A percentile compares a stretch with the other conserved stretches of the same genome.
Evolutionary conservation across 805 yeast species (phyloP).

Genomic region (Ogataea ganodermae): DNA sequence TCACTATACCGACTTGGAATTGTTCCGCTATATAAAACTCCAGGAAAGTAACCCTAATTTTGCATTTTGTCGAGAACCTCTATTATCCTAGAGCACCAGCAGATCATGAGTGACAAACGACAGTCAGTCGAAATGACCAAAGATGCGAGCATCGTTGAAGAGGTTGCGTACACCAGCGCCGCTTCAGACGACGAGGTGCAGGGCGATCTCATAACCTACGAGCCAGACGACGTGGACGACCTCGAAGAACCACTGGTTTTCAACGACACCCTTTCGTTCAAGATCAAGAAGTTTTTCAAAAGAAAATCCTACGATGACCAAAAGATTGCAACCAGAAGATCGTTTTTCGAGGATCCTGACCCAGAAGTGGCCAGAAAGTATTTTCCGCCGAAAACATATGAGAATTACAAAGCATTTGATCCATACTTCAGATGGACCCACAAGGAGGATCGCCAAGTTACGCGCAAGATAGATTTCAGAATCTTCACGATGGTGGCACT

Average conservation of each 20-base stretch:
- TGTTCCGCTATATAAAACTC: no score
- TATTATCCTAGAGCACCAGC: no score
- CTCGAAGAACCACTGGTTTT: constrained; percentile 12
- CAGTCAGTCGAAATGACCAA: no score
- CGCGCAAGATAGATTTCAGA: constrained; percentile 17
- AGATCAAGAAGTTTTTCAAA: constrained; percentile 11
- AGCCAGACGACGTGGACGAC: constrained; percentile 14
- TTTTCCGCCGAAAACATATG: constrained; percentile 16
- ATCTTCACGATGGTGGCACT: constrained; percentile 25
- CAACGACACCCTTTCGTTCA: constrained; percentile 8
- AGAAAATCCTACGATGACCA: constrained; percentile 5
- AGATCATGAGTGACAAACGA: no score
- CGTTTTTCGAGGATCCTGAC: constrained; percentile 20
- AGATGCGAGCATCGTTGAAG: neutral
- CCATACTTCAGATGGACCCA: constrained; percentile 20
- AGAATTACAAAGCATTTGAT: constrained; percentile 18
- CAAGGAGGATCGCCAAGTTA: constrained; percentile 16
- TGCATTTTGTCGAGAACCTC: no score
- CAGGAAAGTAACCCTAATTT: no score
- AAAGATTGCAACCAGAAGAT: constrained; percentile 18
- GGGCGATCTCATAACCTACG: neutral
- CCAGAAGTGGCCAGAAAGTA: constrained; percentile 13
- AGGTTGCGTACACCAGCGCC: neutral
- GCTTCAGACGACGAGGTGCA: neutral
- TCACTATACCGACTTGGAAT: no score